Base-by-base conservation (phyloP, 345 rosid genomes). In the Aquilaria sinensis region DNA sequence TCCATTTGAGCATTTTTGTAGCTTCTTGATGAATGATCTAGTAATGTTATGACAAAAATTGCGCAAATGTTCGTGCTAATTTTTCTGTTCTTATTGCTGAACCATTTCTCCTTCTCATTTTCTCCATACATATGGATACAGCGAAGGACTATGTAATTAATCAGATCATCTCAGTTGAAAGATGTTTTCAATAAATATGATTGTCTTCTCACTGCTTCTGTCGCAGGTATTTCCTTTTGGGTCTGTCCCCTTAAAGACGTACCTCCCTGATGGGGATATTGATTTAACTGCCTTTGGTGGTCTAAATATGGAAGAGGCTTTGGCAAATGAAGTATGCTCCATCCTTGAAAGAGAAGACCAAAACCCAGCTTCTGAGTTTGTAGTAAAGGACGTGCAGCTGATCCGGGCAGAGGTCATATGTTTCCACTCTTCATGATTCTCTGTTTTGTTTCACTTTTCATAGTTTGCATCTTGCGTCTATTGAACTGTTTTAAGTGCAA, bases 251-350 rank as follows among this genome's bases (percentile, higher is more conserved):
- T 72, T 92, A 78, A 92, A 79, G 80, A 92, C 98, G 3, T 92
- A 92, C 85, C 98, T 92, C 66, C 98, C 98, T 53, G 98, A 92
- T 74, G 96, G 96, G 56, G 98, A 92, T 71, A 89, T 92, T 75
- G 98, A 92, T 74, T 74, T 92, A 77, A 92, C 96, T 14, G 84
- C 89, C 70, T 80, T 92, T 72, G 85, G 88, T 74, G 83, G 83
- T 53, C 57, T 57, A 31, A 75, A 71, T 60, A 58, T 65, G 10
- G 96, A 86, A 62, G 90, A 89, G 67, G 86, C 87, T 50, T 58
- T 89, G 63, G 90, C 87, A 52, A 70, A 68, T 57, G 75, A 84
- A 31, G 82, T 84, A 59, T 79, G 73, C 54, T 50, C 87, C 47
- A 82, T 86, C 52, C 90, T 89, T 67, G 90, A 89, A 73, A 75